These are phyloP conservation scores for Zygosaccharomyces pseudorouxii DNA, from an alignment of 805 yeast genomes.

Conservation along the genomic window DNA sequence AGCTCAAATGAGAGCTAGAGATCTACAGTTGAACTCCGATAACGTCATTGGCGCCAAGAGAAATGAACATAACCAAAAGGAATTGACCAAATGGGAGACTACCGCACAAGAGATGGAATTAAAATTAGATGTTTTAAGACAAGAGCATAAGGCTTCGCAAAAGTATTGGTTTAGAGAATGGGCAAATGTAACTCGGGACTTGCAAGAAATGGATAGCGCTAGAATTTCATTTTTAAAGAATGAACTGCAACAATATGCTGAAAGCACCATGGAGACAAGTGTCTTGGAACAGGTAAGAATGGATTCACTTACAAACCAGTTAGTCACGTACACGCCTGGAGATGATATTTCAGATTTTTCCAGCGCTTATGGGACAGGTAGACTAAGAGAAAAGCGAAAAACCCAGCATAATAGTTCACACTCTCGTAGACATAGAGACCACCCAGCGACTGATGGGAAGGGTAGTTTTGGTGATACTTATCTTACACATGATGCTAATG, in stretches of 20 bases:
- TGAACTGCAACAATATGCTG: conserved; percentile 27
- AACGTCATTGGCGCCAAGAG: conserved; percentile 31
- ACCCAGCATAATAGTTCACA: background rate
- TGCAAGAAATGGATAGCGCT: conserved; percentile 31
- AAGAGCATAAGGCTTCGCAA: conserved; percentile 33
- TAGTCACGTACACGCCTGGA: conserved; percentile 27
- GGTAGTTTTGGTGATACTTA: conserved; percentile 1
- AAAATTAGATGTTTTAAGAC: conserved; percentile 28
- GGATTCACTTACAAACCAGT: conserved; percentile 24
- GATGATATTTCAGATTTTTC: conserved; percentile 34
- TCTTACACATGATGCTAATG: background rate
- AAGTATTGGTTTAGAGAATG: conserved; percentile 34
- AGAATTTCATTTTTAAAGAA: conserved; percentile 30
- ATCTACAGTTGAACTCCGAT: conserved; percentile 29
- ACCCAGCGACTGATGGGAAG: background rate
- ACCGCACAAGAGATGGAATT: conserved; percentile 23
- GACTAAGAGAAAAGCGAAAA: conserved; percentile 24
- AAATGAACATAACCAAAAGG: conserved; percentile 27
- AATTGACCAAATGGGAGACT: conserved; percentile 31
- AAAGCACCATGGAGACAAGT: conserved; percentile 25
- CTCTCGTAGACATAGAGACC: conserved; percentile 1
- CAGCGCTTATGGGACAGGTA: conserved; percentile 33
- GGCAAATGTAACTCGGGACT: conserved; percentile 24
- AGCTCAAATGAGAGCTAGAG: conserved; percentile 26
- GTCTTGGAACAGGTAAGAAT: conserved; percentile 29